Evolutionary conservation across 2,329 filamentous ascomycete genomes (phyloP).

Genomic region (Colletotrichum euphorbiae): DNA sequence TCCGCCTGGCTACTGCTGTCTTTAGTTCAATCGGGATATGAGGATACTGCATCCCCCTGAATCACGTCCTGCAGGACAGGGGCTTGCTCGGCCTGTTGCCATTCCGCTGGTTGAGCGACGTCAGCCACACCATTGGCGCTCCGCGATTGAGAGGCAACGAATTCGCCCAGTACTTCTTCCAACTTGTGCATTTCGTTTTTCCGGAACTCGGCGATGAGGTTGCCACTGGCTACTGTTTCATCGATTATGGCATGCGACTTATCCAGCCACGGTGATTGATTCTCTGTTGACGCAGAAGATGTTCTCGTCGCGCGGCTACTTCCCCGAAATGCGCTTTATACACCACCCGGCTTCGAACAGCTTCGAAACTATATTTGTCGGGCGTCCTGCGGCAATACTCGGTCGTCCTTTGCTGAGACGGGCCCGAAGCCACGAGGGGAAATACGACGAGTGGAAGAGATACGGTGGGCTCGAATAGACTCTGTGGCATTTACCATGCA

Average conservation of each 20-base stretch:
- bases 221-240: conserved; percentile 59
- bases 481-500: too few species aligned
- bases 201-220: conserved; percentile 58
- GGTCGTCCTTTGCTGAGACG: not conserved
- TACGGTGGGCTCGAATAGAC: too few species aligned
- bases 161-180: conserved; percentile 50
- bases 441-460: too few species aligned
- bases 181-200: conserved; percentile 59
- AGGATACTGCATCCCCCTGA: not conserved
- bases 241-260: conserved; percentile 58
- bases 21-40: conserved; percentile 1
- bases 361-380: not conserved
- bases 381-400: not conserved
- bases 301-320: not conserved
- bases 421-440: not conserved
- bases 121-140: not conserved
- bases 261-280: conserved; percentile 52
- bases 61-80: not conserved
- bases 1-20: conserved; percentile 34
- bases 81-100: not conserved
- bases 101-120: not conserved
- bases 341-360: not conserved
- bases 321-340: not conserved
- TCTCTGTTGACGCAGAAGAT: conserved; percentile 44
- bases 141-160: not conserved